Evolutionary conservation across 2,329 filamentous ascomycete genomes (phyloP), one percentile per base, ranked within the genome.

Genomic region (Neofusicoccum sp.): DNA sequence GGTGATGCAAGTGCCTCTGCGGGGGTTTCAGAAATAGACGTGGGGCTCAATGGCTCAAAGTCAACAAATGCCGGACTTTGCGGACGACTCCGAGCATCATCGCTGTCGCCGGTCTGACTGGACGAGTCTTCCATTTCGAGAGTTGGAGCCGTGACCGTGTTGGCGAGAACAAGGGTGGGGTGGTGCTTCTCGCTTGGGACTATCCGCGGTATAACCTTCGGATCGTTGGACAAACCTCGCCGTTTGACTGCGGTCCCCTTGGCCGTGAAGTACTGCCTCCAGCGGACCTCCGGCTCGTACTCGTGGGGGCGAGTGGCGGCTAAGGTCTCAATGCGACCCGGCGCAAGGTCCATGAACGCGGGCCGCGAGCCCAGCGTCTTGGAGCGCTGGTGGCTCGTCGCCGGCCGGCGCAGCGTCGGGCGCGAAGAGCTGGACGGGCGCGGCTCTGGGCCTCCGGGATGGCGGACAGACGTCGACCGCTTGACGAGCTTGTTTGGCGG

Each of bases 401-500:
- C 89, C 57, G 90, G 90, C 67, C 89, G 81, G 62, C 88, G 85
- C 62, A 93, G 81, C 24, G 84, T 86, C 2, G 86, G 83, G 63
- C 89, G 78, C 68, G 88, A 84, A 49, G 86, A 83, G 65, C 78
- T 84, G 33, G 86, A 80, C 64, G 81, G 78, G 62, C 79, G 80
- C 44, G 77, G 70, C 11, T 75, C 69, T 5, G 80, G 76, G 49
- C 78, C 71, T 63, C 77, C 76, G 57, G 78, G 70, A 56, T 76
- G 76, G 65, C 82, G 81, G 48, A 79, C 76, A 20, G 88, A 85
- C 3, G 86, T 82, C 38, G 84, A 81, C 63, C 89, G 85, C 75
- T 93, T 93, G 57, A 92, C 89, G 41, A 93, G 80, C 76, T 91
- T 92, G 74, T 93, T 93, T 16, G 86, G 87, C 7, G 84, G 78